Evolutionary conservation across 768 basidiomycete genomes (phyloP).

Genomic region (Boletellus sp.): DNA sequence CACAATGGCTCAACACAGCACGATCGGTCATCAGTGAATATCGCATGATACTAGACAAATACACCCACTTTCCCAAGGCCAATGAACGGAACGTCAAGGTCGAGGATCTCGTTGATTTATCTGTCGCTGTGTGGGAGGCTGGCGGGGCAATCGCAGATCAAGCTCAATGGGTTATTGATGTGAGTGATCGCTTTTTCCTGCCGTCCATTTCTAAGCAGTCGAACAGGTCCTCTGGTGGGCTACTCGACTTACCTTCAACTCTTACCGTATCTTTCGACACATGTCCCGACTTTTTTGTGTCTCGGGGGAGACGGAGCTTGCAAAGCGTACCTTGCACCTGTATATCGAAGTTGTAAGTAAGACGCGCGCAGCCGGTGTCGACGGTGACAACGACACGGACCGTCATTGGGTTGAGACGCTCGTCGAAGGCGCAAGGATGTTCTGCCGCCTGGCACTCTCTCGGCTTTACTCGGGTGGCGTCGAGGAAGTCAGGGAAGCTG

Average conservation of each 20-base stretch:
- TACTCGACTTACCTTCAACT: conserved; percentile 91
- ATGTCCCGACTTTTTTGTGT: conserved; percentile 71
- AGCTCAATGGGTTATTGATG: conserved; percentile 80
- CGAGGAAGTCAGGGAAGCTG: conserved; percentile 62
- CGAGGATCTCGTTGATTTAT: conserved; percentile 78
- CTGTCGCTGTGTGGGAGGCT: conserved; percentile 78
- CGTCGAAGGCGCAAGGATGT: conserved; percentile 72
- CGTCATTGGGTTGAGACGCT: conserved; percentile 72
- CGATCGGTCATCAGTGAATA: conserved; percentile 70
- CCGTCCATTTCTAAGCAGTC: neutral
- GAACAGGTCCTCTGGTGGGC: conserved; percentile 88
- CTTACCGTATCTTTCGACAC: conserved; percentile 78
- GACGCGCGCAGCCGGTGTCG: conserved; percentile 54
- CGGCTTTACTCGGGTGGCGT: conserved; percentile 39
- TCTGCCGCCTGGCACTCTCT: conserved; percentile 52
- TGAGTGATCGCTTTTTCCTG: conserved; percentile 35
- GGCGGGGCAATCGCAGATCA: conserved; percentile 59
- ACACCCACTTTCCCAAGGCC: conserved; percentile 76
- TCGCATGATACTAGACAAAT: conserved; percentile 59
- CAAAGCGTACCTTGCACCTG: conserved; percentile 70
- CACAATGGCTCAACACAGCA: conserved; percentile 62
- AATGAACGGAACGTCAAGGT: conserved; percentile 76
- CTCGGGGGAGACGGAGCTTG: conserved; percentile 55
- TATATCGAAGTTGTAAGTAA: conserved; percentile 86
- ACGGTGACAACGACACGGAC: conserved; percentile 59